These are phyloP conservation scores for Cavenderia fasciculata DNA, from an alignment of 78 protist species.

Conservation along the genomic window DNA sequence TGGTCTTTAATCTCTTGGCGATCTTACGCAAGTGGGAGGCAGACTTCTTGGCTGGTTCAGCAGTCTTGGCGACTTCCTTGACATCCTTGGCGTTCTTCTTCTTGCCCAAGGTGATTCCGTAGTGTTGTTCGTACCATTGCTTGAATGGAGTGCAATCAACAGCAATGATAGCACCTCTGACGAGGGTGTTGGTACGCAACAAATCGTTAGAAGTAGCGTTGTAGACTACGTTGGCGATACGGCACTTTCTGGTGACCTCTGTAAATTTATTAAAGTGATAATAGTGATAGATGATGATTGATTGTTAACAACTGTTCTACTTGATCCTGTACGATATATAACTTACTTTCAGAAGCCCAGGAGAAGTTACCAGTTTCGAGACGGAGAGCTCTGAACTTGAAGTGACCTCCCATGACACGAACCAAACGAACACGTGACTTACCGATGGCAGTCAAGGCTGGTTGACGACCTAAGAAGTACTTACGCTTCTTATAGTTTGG, in stretches of 20 bases:
- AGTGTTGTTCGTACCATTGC: conserved; percentile 97
- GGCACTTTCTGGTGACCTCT: conserved; percentile 87
- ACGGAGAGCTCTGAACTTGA: conserved; percentile 99
- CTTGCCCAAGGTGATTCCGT: conserved; percentile 94
- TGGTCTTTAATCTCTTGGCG: conserved; percentile 79
- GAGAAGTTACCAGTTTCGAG: conserved; percentile 99
- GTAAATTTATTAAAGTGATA: not conserved
- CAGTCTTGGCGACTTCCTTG: conserved; percentile 20
- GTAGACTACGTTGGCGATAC: conserved; percentile 98
- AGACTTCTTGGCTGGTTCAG: conserved; percentile 53
- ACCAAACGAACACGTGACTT: conserved; percentile 91
- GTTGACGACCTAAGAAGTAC: conserved; percentile 97
- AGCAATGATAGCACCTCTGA: conserved; percentile 95
- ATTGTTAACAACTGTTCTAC: not conserved
- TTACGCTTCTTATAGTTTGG: conserved; percentile 93
- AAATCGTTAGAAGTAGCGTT: conserved; percentile 99
- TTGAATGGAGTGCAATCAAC: conserved; percentile 98
- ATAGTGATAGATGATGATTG: not conserved
- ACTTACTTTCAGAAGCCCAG: conserved; percentile 89
- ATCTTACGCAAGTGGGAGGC: conserved; percentile 60
- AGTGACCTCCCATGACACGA: conserved; percentile 98
- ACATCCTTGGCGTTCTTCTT: conserved; percentile 75
- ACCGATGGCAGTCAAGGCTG: conserved; percentile 97
- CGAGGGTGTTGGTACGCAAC: conserved; percentile 99
- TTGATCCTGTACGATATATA: not conserved